These are phyloP conservation scores for Solanum virginianum DNA, from an alignment of 257 asterid species.

Conservation along the genomic window DNA sequence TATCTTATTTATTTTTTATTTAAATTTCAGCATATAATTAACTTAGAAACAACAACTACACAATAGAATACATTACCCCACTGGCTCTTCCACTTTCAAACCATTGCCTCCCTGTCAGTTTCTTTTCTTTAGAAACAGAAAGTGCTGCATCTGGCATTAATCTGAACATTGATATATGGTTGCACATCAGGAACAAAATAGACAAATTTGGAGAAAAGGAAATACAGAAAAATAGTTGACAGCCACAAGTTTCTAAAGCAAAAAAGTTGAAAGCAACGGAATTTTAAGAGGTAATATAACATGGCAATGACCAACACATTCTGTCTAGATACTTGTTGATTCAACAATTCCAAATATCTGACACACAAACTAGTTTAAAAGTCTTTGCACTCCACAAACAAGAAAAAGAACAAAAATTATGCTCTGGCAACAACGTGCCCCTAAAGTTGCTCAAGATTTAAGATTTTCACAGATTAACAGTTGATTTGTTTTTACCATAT, in stretches of 20 bases:
- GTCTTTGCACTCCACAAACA: neutral
- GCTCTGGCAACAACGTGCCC: neutral
- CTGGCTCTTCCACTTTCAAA: slow-evolving; percentile 82
- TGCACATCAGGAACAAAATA: neutral
- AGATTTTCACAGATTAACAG: neutral
- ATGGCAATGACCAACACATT: neutral
- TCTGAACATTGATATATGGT: slow-evolving; percentile 30
- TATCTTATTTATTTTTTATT: neutral
- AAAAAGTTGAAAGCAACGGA: neutral
- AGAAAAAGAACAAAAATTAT: neutral
- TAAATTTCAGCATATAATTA: neutral
- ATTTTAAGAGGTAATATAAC: neutral
- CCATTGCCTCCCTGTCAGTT: slow-evolving; percentile 86
- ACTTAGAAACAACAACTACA: neutral
- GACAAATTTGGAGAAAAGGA: neutral
- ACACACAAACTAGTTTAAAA: neutral
- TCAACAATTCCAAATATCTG: neutral
- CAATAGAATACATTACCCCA: slow-evolving; percentile 23
- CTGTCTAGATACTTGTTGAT: neutral
- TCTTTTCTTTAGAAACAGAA: slow-evolving; percentile 77
- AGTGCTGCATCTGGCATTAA: slow-evolving; percentile 95
- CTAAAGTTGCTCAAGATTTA: neutral
- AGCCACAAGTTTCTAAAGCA: neutral
- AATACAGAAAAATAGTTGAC: neutral
- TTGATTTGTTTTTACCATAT: neutral